phyloP scores from a whole-genome alignment of 2,329 filamentous ascomycete genomes.

The Talaromyces sp. region DNA sequence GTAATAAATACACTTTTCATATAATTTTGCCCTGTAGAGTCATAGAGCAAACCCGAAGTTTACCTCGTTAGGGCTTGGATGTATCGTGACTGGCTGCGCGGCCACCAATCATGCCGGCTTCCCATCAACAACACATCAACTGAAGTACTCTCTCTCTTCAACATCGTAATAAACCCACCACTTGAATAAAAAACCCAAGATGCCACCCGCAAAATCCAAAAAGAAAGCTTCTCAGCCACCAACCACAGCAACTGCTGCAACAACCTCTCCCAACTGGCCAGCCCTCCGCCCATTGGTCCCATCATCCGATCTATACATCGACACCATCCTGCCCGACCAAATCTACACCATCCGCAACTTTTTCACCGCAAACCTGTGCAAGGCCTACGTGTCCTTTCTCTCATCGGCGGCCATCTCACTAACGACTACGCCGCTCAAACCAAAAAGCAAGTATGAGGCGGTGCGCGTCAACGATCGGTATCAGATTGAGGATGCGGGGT shows the following conservation, averaged over 20 bases:
- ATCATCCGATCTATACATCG: conserved; percentile 57
- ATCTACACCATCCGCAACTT: conserved; percentile 70
- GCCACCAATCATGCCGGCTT: background rate
- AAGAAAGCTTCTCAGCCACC: background rate
- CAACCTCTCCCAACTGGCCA: conserved; percentile 59
- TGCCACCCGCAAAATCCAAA: conserved; percentile 10
- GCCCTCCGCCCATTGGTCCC: conserved; percentile 64
- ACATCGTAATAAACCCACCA: background rate
- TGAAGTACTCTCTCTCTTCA: background rate
- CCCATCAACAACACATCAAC: background rate
- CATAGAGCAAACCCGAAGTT: background rate
- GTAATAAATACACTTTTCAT: background rate
- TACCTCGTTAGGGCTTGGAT: background rate
- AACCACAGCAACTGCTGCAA: background rate
- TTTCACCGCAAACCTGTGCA: conserved; percentile 70
- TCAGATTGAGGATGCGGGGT: conserved; percentile 69
- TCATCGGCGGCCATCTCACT: conserved; percentile 57
- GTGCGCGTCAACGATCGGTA: conserved; percentile 85
- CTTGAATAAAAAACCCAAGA: background rate
- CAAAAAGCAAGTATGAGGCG: conserved; percentile 69
- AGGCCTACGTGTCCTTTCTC: conserved; percentile 70
- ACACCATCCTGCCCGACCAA: conserved; percentile 56
- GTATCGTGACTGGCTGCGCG: background rate
- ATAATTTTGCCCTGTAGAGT: background rate
- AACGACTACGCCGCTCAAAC: conserved; percentile 70